Conservation (phyloP, 768 basidiomycete species). For the Trametopsis cervina region DNA sequence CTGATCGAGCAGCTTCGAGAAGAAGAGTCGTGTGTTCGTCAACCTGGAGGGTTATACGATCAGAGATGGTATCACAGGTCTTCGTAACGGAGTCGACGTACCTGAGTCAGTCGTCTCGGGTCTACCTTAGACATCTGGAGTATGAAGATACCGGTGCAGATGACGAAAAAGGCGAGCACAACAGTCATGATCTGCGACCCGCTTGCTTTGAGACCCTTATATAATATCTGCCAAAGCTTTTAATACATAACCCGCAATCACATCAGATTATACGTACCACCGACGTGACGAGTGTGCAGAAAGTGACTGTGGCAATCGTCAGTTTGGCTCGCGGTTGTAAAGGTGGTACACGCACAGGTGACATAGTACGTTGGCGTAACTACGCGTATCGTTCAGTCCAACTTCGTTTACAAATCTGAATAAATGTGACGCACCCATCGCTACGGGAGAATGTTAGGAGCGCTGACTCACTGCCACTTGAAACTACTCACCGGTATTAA, state of each 20-base stretch:
- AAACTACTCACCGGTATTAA: conserved; percentile 63
- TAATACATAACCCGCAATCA: background rate
- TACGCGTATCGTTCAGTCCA: conserved; percentile 19
- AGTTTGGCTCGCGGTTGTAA: conserved; percentile 8
- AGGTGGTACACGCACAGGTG: conserved; percentile 41
- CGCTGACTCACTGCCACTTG: background rate
- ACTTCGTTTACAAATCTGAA: background rate
- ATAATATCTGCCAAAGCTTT: conserved; percentile 56
- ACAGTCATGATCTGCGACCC: conserved; percentile 77
- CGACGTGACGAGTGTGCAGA: conserved; percentile 74
- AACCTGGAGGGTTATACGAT: conserved; percentile 33
- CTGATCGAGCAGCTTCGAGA: conserved; percentile 67
- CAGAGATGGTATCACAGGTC: background rate
- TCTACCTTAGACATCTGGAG: conserved; percentile 94
- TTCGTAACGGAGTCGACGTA: background rate
- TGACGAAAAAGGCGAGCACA: conserved; percentile 82
- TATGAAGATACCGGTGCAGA: conserved; percentile 84
- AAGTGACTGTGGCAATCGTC: conserved; percentile 48
- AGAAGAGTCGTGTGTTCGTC: conserved; percentile 84
- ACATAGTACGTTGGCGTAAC: conserved; percentile 83
- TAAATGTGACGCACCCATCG: conserved; percentile 45
- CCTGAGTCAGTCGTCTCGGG: conserved; percentile 54
- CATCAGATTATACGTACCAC: conserved; percentile 54
- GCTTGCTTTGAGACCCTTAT: conserved; percentile 76
- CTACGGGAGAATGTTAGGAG: conserved; percentile 24